Percentiles rank a stretch among this genome's conserved stretches.
Conservation (phyloP, 805 yeast species). For the Metschnikowia continentalis region DNA sequence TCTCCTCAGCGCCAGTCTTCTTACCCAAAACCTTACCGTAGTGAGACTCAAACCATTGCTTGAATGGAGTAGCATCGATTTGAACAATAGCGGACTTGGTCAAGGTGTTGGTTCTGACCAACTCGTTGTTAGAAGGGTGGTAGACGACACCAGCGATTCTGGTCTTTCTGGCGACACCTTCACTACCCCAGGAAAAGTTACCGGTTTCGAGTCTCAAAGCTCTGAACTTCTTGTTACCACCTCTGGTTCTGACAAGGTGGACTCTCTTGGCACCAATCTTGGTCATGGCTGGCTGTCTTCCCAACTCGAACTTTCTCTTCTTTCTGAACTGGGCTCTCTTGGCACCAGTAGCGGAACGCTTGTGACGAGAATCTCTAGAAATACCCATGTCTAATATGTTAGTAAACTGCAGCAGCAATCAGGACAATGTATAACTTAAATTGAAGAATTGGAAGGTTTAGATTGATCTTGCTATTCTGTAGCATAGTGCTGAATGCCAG, state of each 20-base stretch:
- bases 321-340: slow-evolving; percentile 99
- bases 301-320: slow-evolving; percentile 99
- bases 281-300: slow-evolving; percentile 99
- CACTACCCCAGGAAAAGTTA: slow-evolving; percentile 99
- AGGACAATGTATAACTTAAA: neutral
- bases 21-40: slow-evolving; percentile 93
- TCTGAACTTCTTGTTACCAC: slow-evolving; percentile 99
- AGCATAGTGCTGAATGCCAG: neutral
- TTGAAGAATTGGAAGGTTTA: neutral
- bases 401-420: slow-evolving; percentile 5
- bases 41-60: slow-evolving; percentile 98
- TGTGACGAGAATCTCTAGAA: slow-evolving; percentile 99
- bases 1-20: slow-evolving; percentile 57
- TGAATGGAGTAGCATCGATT: slow-evolving; percentile 99
- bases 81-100: slow-evolving; percentile 99
- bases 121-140: slow-evolving; percentile 99
- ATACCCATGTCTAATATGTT: slow-evolving; percentile 78
- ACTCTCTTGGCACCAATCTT: slow-evolving; percentile 98
- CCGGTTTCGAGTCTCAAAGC: slow-evolving; percentile 98
- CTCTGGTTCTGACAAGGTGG: slow-evolving; percentile 99
- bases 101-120: slow-evolving; percentile 99
- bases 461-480: neutral
- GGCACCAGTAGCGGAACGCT: slow-evolving; percentile 99
- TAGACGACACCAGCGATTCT: slow-evolving; percentile 96
- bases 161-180: slow-evolving; percentile 98